Conservation (phyloP, 352 stramenopile species). For the Globisporangium paroecandrum region DNA sequence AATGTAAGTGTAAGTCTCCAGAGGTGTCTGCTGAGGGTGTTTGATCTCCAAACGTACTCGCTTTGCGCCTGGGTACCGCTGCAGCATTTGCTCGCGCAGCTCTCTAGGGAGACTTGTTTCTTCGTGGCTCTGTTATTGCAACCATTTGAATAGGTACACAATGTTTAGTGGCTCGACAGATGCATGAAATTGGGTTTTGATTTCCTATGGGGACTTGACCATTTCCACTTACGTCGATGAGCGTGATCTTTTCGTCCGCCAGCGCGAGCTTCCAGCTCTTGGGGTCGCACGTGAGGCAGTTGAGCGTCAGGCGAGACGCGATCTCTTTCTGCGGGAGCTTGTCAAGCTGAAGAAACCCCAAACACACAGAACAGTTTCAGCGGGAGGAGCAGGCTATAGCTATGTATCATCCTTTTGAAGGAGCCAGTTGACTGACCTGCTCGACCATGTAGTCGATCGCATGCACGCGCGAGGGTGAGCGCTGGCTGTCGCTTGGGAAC, state of each 20-base stretch:
- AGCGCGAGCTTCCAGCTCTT: constrained; percentile 47
- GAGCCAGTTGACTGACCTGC: constrained; percentile 28
- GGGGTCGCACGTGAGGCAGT: constrained; percentile 43
- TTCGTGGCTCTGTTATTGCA: constrained; percentile 44
- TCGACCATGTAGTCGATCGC: constrained; percentile 68
- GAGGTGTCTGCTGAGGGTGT: background rate
- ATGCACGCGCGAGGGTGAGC: constrained; percentile 25
- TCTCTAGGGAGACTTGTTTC: constrained; percentile 40
- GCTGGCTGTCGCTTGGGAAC: constrained; percentile 35
- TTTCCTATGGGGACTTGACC: background rate
- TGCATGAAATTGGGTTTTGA: background rate
- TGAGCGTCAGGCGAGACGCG: constrained; percentile 60
- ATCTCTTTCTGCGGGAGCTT: constrained; percentile 62
- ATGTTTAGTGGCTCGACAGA: background rate
- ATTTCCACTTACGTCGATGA: constrained; percentile 45
- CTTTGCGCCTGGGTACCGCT: constrained; percentile 52
- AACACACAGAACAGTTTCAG: background rate
- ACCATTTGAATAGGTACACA: background rate
- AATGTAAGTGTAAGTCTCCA: background rate
- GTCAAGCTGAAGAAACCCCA: constrained; percentile 28
- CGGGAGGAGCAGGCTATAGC: background rate
- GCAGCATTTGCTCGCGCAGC: constrained; percentile 38
- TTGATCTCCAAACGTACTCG: constrained; percentile 22
- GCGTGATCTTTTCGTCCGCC: constrained; percentile 47
- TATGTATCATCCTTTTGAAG: background rate